A percentile compares a stretch with the other conserved stretches of the same genome.
phyloP scores from a whole-genome alignment of 2,329 filamentous ascomycete genomes.

The Penicillium paneum region DNA sequence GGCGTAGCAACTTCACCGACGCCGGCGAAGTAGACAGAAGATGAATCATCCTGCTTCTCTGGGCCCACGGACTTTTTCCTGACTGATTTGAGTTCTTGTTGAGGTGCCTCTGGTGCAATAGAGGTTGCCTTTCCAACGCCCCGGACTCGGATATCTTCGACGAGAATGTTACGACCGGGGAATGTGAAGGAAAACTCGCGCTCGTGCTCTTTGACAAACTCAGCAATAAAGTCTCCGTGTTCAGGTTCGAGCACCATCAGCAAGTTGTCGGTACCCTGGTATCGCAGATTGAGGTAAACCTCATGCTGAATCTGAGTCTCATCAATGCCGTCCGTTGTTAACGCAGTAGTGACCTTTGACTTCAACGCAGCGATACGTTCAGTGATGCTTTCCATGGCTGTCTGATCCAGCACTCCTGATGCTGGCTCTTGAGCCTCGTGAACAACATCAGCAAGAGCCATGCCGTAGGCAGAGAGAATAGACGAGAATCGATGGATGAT shows the following conservation, averaged over 20 bases:
- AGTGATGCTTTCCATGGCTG: constrained; percentile 34
- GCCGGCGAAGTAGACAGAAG: constrained; percentile 5
- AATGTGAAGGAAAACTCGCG: constrained; percentile 86
- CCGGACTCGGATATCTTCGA: constrained; percentile 84
- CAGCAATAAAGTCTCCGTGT: constrained; percentile 54
- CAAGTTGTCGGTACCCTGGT: constrained; percentile 52
- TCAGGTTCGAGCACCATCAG: constrained; percentile 47
- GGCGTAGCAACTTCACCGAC: constrained; percentile 2
- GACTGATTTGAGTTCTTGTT: constrained; percentile 9
- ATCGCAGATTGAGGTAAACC: constrained; percentile 49
- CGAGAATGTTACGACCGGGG: constrained; percentile 75
- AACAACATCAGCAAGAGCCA: constrained; percentile 89
- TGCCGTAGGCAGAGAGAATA: constrained; percentile 85
- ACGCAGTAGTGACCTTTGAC: constrained; percentile 28
- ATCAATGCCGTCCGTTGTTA: constrained; percentile 40
- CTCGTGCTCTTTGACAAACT: constrained; percentile 39
- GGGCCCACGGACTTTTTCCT: neutral
- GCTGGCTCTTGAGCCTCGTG: constrained; percentile 71
- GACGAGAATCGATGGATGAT: constrained; percentile 88
- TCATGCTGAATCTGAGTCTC: constrained; percentile 41
- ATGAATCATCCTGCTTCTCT: constrained; percentile 3
- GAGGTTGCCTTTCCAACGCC: constrained; percentile 27
- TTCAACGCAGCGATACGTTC: constrained; percentile 31
- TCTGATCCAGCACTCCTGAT: constrained; percentile 47
- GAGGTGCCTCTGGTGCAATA: constrained; percentile 8